A percentile compares a stretch with the other conserved stretches of the same genome.
Conservation (phyloP, 371 early-diverging fungal genomes). For the Amoeboaphelidium occidentale region DNA sequence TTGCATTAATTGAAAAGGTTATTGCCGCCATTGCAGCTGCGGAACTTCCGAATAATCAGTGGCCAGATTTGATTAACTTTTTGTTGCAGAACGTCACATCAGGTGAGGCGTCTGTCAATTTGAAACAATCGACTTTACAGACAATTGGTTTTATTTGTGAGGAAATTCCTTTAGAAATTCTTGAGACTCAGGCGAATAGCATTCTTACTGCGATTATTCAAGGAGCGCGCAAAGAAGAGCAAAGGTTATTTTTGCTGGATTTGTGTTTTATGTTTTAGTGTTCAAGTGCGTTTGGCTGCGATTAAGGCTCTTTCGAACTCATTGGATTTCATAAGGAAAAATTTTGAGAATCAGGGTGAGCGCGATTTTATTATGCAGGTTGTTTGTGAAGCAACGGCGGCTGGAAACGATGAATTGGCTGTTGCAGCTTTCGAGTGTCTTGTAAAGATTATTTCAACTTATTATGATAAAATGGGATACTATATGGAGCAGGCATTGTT, state of each 20-base stretch:
- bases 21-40: constrained; percentile 72
- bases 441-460: constrained; percentile 77
- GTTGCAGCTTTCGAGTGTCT: constrained; percentile 77
- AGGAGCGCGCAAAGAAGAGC: constrained; percentile 72
- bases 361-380: constrained; percentile 91
- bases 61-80: constrained; percentile 55
- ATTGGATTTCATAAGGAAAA: constrained; percentile 64
- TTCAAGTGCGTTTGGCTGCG: constrained; percentile 62
- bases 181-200: constrained; percentile 46
- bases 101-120: constrained; percentile 20
- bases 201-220: constrained; percentile 78
- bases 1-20: constrained; percentile 15
- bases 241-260: constrained; percentile 30
- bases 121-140: constrained; percentile 46
- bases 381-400: constrained; percentile 76
- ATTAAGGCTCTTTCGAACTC: constrained; percentile 72
- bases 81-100: constrained; percentile 41
- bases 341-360: constrained; percentile 66
- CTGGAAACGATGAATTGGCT: constrained; percentile 28
- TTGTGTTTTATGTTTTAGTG: constrained; percentile 24
- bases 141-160: constrained; percentile 82
- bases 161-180: constrained; percentile 43
- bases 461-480: constrained; percentile 74
- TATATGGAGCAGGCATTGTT: constrained; percentile 87
- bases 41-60: constrained; percentile 55